Percentiles rank a stretch among this genome's conserved stretches.
Conservation (phyloP, 1,139 yeast genomes). For the Pichia sp. region DNA sequence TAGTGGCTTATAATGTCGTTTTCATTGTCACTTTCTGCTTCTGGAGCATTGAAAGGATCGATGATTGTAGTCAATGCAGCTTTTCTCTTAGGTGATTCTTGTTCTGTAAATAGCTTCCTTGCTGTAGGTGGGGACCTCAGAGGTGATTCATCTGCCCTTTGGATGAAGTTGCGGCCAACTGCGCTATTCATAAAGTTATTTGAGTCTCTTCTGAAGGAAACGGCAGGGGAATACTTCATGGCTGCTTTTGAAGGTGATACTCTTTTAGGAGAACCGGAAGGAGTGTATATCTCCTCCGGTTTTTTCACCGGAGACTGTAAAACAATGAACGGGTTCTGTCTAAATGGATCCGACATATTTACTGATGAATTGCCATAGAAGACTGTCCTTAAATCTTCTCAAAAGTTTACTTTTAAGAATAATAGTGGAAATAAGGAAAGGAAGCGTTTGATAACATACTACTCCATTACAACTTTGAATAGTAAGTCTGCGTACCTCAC, state of each 20-base stretch:
- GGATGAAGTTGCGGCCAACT: slow-evolving; percentile 31
- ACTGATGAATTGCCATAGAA: slow-evolving; percentile 22
- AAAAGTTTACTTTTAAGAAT: neutral
- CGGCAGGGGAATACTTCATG: slow-evolving; percentile 35
- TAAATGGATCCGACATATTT: slow-evolving; percentile 26
- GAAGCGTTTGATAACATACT: neutral
- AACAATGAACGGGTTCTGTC: slow-evolving; percentile 26
- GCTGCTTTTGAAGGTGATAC: slow-evolving; percentile 44
- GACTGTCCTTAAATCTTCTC: slow-evolving; percentile 19
- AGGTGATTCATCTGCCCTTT: slow-evolving; percentile 29
- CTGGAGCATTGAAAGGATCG: slow-evolving; percentile 38
- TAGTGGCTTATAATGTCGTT: slow-evolving; percentile 17
- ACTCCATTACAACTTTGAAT: neutral
- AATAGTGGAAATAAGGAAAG: neutral
- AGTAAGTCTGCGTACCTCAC: neutral
- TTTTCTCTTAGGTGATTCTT: slow-evolving; percentile 64
- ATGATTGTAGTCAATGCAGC: slow-evolving; percentile 43
- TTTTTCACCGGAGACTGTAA: slow-evolving; percentile 29
- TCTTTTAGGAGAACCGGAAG: slow-evolving; percentile 35
- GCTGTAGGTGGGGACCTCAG: slow-evolving; percentile 35
- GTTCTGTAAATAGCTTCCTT: slow-evolving; percentile 52
- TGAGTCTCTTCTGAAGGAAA: slow-evolving; percentile 27
- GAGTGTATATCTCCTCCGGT: slow-evolving; percentile 34
- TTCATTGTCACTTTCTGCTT: slow-evolving; percentile 19
- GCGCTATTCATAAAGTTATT: slow-evolving; percentile 27